Evolutionary conservation across 768 basidiomycete species (phyloP), one percentile per base, ranked within the genome.

Genomic region (Fomitopsis pulvina): DNA sequence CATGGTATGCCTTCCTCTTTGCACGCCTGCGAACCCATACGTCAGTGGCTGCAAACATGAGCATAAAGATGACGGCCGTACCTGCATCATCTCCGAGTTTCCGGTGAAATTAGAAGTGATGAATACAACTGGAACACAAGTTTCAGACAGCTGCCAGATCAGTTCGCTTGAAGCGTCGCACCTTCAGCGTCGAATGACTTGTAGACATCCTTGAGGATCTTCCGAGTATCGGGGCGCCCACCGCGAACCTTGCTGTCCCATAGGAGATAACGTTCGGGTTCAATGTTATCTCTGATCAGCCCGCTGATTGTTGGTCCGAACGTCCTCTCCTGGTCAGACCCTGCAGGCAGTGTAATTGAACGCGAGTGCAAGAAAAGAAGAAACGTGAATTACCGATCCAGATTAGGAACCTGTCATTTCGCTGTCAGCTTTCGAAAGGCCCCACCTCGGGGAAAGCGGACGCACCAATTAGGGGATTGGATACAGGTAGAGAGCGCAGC

Each of bases 31-130:
- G 30, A n/a, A n/a, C n/a, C n/a, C n/a, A n/a, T n/a, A n/a, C n/a
- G n/a, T n/a, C n/a, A n/a, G n/a, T n/a, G n/a, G n/a, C n/a, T n/a
- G n/a, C n/a, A n/a, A n/a, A n/a, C n/a, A n/a, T n/a, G n/a, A n/a
- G n/a, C n/a, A n/a, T n/a, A n/a, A n/a, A n/a, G n/a, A n/a, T n/a
- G n/a, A n/a, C n/a, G n/a, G n/a, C n/a, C n/a, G n/a, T 81, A 88
- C 87, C 62, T 84, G 72, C 77, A 87, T 87, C 52, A 90, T 83
- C 59, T 90, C 86, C 12, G 76, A 71, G 64, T 90, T 89, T 25
- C 87, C 87, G 37, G 80, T 74, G 57, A 76, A 83, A 68, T 90
- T 90, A n/a, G 86, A 88, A 7, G 87, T 90, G 64, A 90, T 85
- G 66, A 90, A 87, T 22, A 89, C 81, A 40, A 90, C 63, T 64